Evolutionary conservation across 2,329 filamentous ascomycete genomes (phyloP).

Genomic region (Dissoconium aciculare): DNA sequence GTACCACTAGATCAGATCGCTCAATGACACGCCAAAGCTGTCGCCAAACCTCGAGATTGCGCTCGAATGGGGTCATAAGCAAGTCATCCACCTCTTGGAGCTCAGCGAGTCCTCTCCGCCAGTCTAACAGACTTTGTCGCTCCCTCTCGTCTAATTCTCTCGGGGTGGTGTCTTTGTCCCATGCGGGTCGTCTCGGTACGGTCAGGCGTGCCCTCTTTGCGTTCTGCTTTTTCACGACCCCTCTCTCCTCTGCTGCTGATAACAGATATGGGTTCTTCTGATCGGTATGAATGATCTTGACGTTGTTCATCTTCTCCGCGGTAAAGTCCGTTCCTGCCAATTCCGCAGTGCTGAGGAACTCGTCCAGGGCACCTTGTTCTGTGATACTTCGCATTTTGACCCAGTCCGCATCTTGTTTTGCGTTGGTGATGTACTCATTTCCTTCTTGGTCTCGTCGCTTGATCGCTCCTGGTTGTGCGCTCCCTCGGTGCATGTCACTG

Average conservation of each 20-base stretch:
- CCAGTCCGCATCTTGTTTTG: constrained; percentile 81
- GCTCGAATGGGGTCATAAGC: constrained; percentile 93
- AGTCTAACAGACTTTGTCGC: constrained; percentile 66
- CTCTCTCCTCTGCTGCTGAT: constrained; percentile 68
- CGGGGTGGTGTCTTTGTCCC: constrained; percentile 74
- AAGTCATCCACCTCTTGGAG: constrained; percentile 87
- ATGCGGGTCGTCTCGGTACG: constrained; percentile 75
- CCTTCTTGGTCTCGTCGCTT: constrained; percentile 21
- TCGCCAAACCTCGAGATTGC: constrained; percentile 94
- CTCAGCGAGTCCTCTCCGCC: constrained; percentile 81
- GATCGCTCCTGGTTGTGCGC: constrained; percentile 54
- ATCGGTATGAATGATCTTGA: constrained; percentile 95
- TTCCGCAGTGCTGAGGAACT: constrained; percentile 90
- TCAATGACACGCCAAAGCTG: constrained; percentile 98
- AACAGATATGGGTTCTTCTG: constrained; percentile 92
- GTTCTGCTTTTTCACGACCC: constrained; percentile 64
- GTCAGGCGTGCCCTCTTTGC: constrained; percentile 66
- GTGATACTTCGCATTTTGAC: constrained; percentile 99
- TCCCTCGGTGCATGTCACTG: constrained; percentile 59
- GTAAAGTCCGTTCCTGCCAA: constrained; percentile 98
- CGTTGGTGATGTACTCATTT: constrained; percentile 70
- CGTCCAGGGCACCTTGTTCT: constrained; percentile 88
- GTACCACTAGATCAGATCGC: constrained; percentile 83
- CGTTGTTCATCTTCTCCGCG: constrained; percentile 95
- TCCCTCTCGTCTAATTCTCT: constrained; percentile 67